Evolutionary conservation across 768 basidiomycete species (phyloP), one percentile per base, ranked within the genome.

Genomic region (Mycena chlorophos): DNA sequence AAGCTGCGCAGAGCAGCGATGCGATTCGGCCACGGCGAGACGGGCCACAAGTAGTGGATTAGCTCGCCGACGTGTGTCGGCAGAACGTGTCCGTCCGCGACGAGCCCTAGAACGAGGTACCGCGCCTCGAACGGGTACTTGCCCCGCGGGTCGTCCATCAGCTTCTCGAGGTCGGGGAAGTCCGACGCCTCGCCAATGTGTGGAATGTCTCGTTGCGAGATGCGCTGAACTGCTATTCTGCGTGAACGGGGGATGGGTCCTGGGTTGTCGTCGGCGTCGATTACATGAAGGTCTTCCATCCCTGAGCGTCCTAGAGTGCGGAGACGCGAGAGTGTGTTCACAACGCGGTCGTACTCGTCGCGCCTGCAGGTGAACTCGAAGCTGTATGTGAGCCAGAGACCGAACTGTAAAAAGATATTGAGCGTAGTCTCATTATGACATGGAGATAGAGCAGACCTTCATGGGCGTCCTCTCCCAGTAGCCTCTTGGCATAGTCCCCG

Each of bases 361-460:
- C 19, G 19, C 17, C n/a, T 4, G 25, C 27, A 56, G 30, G 8
- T 5, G 26, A 59, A 62, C 6, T 50, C 37, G 31, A 62, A 62
- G 37, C 61, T 42, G 40, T 62, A 62, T 1, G 61, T 59, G 22
- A 59, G 30, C 61, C 61, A 62, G 1, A 59, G 43, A 2, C 61
- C 61, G 23, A 62, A 54, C 61, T 62, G 29, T 4, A 5, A 2
- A 19, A 6, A 25, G 30, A 2, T 17, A 29, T 30, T 14, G 22
- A 8, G 8, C 8, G 10, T 22, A 23, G 14, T 4, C 20, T 42
- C 16, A 22, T 29, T 1, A 17, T 28, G 27, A 29, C 19, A 25
- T 1, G 19, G 5, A 16, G 2, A 16, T 13, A n/a, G 10, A 28
- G n/a, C 43, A 1, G 14, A 59, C 61, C 50, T 62, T 62, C 61